phyloP scores from a whole-genome alignment of 331 rosid species.

The Arachis monticola region DNA sequence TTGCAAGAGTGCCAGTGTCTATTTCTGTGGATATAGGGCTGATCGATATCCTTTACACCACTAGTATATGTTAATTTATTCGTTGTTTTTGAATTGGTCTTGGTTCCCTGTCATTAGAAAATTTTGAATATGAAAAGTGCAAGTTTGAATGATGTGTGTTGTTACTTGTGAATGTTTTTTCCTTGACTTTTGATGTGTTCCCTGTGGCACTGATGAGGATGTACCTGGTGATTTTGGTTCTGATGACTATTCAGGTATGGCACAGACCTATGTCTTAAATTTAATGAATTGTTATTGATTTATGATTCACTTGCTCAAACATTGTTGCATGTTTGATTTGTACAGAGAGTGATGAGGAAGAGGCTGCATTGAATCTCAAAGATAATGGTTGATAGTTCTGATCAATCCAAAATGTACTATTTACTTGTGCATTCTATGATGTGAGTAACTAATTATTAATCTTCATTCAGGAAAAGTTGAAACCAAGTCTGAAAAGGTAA shows the following conservation, averaged over 20 bases:
- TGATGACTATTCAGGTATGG: slow-evolving; percentile 60
- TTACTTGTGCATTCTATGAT: neutral
- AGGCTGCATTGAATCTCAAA: slow-evolving; percentile 1
- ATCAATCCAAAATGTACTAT: neutral
- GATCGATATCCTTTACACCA: slow-evolving; percentile 54
- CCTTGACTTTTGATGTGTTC: slow-evolving; percentile 50
- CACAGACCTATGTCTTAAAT: neutral
- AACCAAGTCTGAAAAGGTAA: slow-evolving; percentile 36
- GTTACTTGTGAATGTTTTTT: slow-evolving; percentile 12
- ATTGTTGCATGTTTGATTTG: slow-evolving; percentile 3
- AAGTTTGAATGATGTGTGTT: too few species aligned
- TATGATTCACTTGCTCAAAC: neutral
- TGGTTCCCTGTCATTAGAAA: too few species aligned
- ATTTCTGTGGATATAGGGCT: slow-evolving; percentile 65
- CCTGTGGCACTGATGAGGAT: neutral
- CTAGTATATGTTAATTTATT: neutral
- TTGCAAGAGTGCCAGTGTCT: slow-evolving; percentile 62
- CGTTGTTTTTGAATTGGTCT: too few species aligned
- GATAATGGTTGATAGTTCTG: slow-evolving; percentile 57
- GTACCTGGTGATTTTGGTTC: slow-evolving; percentile 11
- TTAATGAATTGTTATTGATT: neutral
- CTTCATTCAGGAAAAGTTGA: slow-evolving; percentile 48
- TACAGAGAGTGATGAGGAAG: slow-evolving; percentile 51
- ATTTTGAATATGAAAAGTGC: too few species aligned
- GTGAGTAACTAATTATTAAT: neutral